These are phyloP conservation scores for Ophiostoma australiae DNA, from an alignment of 2,329 filamentous ascomycete genomes.

Conservation along the genomic window DNA sequence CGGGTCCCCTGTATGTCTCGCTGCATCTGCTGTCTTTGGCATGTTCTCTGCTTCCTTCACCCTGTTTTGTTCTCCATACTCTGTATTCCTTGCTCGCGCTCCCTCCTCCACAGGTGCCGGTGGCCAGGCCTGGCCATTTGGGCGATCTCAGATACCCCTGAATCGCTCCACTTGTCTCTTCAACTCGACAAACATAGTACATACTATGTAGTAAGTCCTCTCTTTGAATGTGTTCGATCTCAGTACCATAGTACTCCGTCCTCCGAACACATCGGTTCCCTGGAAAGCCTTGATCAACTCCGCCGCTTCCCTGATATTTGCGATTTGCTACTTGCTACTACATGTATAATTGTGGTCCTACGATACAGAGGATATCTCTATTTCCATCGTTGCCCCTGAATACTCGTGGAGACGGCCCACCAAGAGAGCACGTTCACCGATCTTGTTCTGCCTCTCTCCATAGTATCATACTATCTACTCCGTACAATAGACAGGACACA, in stretches of 20 bases:
- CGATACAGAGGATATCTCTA: background rate
- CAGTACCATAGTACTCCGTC: background rate
- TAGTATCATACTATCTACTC: no score
- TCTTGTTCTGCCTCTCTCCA: background rate
- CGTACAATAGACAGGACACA: background rate
- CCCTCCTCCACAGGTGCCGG: background rate
- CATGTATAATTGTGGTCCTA: background rate
- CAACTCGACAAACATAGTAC: no score
- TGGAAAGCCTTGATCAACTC: conserved; percentile 10
- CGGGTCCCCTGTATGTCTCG: no score
- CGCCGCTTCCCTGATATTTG: background rate
- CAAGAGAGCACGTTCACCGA: background rate
- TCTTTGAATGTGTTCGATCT: background rate
- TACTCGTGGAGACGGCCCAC: background rate
- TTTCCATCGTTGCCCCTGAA: conserved; percentile 6
- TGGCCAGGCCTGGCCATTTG: background rate
- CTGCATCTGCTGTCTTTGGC: background rate
- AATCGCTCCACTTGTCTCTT: background rate
- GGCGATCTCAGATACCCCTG: background rate
- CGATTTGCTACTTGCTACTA: background rate
- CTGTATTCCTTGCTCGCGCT: no score
- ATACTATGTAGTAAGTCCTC: background rate
- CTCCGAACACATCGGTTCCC: background rate
- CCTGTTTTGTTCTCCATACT: background rate
- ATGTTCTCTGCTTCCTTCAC: background rate